These are phyloP conservation scores for Planoprotostelium fungivorum DNA, from an alignment of 78 protist genomes.

Conservation along the genomic window DNA sequence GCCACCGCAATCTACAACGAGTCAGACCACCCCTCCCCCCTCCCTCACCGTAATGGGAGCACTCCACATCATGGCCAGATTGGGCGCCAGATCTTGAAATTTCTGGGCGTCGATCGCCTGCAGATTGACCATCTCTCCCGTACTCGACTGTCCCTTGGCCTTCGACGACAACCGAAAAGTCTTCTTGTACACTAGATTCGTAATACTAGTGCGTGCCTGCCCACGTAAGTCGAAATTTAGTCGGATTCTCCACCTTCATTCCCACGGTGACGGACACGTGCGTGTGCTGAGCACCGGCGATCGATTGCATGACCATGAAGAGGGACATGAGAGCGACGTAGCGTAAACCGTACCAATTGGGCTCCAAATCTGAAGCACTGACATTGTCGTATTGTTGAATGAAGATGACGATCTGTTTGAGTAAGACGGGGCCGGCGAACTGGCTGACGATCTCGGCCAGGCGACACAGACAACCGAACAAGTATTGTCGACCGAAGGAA, in stretches of 20 bases:
- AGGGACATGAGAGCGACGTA: neutral
- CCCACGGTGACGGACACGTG: neutral
- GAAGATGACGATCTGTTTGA: neutral
- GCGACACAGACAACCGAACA: neutral
- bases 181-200: neutral
- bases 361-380: neutral
- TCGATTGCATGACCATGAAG: neutral
- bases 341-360: neutral
- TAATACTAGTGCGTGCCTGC: neutral
- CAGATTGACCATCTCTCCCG: conserved; percentile 79
- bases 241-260: neutral
- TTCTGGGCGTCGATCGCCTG: conserved; percentile 81
- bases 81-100: conserved; percentile 56
- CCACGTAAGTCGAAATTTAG: neutral
- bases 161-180: neutral
- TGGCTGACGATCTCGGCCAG: neutral
- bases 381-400: neutral
- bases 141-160: neutral
- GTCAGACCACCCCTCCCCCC: conserved; percentile 1
- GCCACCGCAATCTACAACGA: conserved; percentile 28
- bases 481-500: neutral
- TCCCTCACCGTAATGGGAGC: conserved; percentile 8
- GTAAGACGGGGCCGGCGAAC: neutral
- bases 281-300: neutral
- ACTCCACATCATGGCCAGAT: conserved; percentile 79